A percentile compares a stretch with the other conserved stretches of the same genome.
These are phyloP conservation scores for Eremochloa ophiuroides DNA, from an alignment of 176 grass and related monocot species.

Conservation along the genomic window DNA sequence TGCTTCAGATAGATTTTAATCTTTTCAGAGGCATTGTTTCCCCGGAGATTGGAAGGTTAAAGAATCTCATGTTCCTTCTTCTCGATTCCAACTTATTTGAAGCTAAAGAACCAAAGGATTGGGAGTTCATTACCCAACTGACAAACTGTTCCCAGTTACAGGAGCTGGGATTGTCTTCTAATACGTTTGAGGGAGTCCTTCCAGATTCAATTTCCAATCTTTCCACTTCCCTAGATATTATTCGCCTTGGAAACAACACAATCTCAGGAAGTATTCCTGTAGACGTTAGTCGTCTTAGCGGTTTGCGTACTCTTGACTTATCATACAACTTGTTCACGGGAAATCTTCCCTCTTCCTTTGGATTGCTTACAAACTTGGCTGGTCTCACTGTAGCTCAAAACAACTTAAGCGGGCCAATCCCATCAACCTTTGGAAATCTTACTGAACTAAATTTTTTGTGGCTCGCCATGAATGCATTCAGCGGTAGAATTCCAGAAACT, in stretches of 20 bases:
- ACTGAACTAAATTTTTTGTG: background rate
- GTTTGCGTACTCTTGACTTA: background rate
- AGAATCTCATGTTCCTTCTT: background rate
- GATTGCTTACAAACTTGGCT: slow-evolving; percentile 6
- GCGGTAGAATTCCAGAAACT: slow-evolving; percentile 7
- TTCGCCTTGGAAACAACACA: background rate
- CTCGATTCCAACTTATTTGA: background rate
- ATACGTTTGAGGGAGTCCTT: slow-evolving; percentile 15
- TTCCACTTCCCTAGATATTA: background rate
- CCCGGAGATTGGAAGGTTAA: background rate
- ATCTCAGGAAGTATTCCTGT: slow-evolving; percentile 27
- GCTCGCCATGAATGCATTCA: background rate
- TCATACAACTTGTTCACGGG: slow-evolving; percentile 22
- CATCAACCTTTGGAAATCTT: background rate
- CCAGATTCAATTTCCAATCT: slow-evolving; percentile 28
- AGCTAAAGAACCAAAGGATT: background rate
- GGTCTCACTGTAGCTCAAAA: background rate
- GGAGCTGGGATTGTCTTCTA: background rate
- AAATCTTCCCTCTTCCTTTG: slow-evolving; percentile 33
- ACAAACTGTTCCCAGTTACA: slow-evolving; percentile 29
- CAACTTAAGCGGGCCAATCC: slow-evolving; percentile 4
- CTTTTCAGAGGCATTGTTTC: slow-evolving; percentile 2
- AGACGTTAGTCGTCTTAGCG: slow-evolving; percentile 17
- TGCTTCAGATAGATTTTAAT: background rate
- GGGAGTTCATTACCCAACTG: slow-evolving; percentile 27